Base-by-base conservation (phyloP, 2,329 filamentous ascomycete genomes). In the Pyrenophora teres region DNA sequence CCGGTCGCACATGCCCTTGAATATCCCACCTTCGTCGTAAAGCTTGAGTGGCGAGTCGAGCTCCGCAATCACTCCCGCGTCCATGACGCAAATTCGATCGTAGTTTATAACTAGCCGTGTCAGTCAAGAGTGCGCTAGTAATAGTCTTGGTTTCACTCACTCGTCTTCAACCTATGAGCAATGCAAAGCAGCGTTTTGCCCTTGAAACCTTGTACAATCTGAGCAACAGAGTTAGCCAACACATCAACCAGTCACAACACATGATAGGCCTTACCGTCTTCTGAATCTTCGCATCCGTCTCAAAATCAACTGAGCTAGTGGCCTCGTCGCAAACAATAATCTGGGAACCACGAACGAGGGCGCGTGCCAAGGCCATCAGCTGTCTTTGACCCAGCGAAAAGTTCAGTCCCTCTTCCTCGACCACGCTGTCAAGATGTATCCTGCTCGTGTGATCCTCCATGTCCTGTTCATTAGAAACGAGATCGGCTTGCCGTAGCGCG, bases 261-360 rank as follows among this genome's bases (percentile, higher is more conserved):
- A 37, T 54, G 8, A 37, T 54, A 31, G 35, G 31, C 89, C 87
- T 75, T 97, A 97, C 50, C 3, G 92, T 96, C 50, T 81, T 80
- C 74, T 97, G 93, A 70, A 97, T 96, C 81, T 94, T 95, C 74
- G 91, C 88, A 70, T 99, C 94, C 3, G 93, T 97, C 70, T 97
- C 93, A 80, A 97, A 94, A 18, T 62, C 59, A 6, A 62, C 59
- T 12, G 47, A 53, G 40, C 59, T 62, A 0, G 94, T 99, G 1
- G 94, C 94, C 75, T 99, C 94, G 77, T 99, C 94, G 74, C 93
- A 97, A 42, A 99, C 87, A 64, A 97, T 97, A 75, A 97, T 97
- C 63, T 89, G 90, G 0, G 87, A 89, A 37, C 87, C 86, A 32
- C 93, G 87, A 4, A 97, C 93, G 2, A 99, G 83, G 0, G 94